Evolutionary conservation across 2,329 filamentous ascomycete species (phyloP), one percentile per base, ranked within the genome.

Genomic region (Penicillium sp.): DNA sequence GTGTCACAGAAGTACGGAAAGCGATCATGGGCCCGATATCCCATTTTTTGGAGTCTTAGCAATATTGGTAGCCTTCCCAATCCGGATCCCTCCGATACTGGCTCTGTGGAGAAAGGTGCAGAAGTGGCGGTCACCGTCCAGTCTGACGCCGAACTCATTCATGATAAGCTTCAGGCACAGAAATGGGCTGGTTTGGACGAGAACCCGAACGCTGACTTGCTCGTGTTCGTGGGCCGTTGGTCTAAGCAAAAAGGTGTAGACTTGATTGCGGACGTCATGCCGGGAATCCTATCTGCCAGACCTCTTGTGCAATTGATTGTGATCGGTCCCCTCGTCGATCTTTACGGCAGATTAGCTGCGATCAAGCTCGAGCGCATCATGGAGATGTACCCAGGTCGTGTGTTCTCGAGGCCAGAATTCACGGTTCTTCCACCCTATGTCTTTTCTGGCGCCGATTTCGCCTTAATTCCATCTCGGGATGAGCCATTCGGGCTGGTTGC

Each of bases 211-310:
- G 84, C 85, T 2, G 83, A 87, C 52, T 75, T 87, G 4, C 81
- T 87, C 58, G 84, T 87, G 4, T 87, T 87, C 59, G 85, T 87
- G 33, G 85, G 85, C 52, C 80, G 85, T 52, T 87, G 85, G 85
- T 85, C 81, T 8, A 81, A 85, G 76, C 85, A 87, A 62, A 87
- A 87, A 68, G 85, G 85, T 54, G 78, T 87, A 49, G 85, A 87
- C 65, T 72, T 87, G 49, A 87, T 87, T 61, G 85, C 84, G 15
- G 85, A 87, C 60, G 82, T 86, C 38, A 84, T 87, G 68, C 83
- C 84, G 23, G 77, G 78, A 18, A 76, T 87, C 41, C 74, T 87
- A 5, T 83, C 86, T 61, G 74, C 82, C 54, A 76, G 85, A 52
- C 75, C 79, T 0, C 80, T 83, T 51, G 79, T 80, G 0, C 85